Evolutionary conservation across 2,329 filamentous ascomycete genomes (phyloP), one percentile per base, ranked within the genome.

Genomic region (Chaetomiaceae sp.): DNA sequence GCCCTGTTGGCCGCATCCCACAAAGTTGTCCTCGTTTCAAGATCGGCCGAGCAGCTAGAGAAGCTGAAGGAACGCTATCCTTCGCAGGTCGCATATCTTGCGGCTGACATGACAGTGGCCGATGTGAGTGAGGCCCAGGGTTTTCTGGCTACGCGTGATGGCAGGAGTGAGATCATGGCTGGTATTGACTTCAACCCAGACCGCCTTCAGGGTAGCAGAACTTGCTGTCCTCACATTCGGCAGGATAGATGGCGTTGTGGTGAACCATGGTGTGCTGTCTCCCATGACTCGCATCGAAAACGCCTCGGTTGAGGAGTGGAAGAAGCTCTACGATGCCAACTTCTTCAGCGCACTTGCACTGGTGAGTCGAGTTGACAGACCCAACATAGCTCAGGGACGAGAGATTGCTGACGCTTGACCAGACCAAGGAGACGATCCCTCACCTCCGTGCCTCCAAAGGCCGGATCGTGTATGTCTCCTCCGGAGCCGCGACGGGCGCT

Each of bases 231-330:
- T 79, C 25, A 73, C 80, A 0, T 97, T 89, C 68, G 86, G 85
- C 9, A 76, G 75, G 45, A 71, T 99, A 4, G 91, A 99, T 66
- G 87, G 85, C 1, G 68, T 99, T 40, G 82, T 99, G 12, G 74
- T 97, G 57, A 97, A 97, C 69, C 94, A 99, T 67, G 91, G 91
- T 19, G 76, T 84, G 1, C 72, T 99, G 40, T 80, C 83, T n/a
- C 88, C 90, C 1, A 84, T 95, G 38, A 82, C 81, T 47, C 82
- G 81, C 54, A 73, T 97, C 40, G 82, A 74, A 3, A 81, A 92
- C 51, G 77, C 79, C 15, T 80, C 81, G n/a, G 66, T 83, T 0
- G 83, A 87, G 34, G 85, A 88, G 56, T 96, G 91, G 89, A 85
- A 83, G 64, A 71, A 73, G 2, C 75, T 80, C 8, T 96, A 90